Evolutionary conservation across 352 stramenopile species (phyloP).

Genomic region (Phytophthora tentaculata): DNA sequence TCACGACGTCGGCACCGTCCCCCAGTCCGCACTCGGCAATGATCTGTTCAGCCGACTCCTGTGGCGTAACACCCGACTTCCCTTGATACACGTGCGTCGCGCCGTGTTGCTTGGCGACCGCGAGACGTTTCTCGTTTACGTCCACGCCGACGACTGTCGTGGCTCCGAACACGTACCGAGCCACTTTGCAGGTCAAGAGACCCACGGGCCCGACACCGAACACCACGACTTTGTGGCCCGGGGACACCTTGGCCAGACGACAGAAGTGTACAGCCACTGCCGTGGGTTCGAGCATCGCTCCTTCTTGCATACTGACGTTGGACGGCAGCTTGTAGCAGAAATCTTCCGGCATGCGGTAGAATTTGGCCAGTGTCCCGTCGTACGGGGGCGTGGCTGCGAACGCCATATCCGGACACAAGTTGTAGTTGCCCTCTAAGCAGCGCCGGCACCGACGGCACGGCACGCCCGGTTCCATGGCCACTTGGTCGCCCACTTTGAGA

Average conservation of each 20-base stretch:
- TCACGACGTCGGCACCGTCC: slow-evolving; percentile 35
- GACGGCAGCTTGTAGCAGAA: slow-evolving; percentile 38
- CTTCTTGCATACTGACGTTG: slow-evolving; percentile 33
- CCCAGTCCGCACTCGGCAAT: slow-evolving; percentile 24
- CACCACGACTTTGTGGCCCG: slow-evolving; percentile 35
- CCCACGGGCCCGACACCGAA: slow-evolving; percentile 39
- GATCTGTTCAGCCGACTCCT: slow-evolving; percentile 27
- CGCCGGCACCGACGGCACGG: slow-evolving; percentile 31
- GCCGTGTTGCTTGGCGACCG: slow-evolving; percentile 32
- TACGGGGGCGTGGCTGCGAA: slow-evolving; percentile 34
- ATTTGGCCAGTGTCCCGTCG: slow-evolving; percentile 37
- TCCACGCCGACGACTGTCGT: slow-evolving; percentile 34
- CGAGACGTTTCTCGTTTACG: slow-evolving; percentile 30
- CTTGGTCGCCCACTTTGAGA: slow-evolving; percentile 28
- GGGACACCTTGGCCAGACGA: slow-evolving; percentile 32
- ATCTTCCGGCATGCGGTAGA: slow-evolving; percentile 35
- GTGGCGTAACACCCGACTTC: slow-evolving; percentile 10
- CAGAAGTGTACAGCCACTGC: slow-evolving; percentile 41
- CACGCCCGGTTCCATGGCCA: slow-evolving; percentile 36
- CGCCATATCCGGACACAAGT: slow-evolving; percentile 33
- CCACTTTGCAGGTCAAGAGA: slow-evolving; percentile 36
- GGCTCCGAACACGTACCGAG: slow-evolving; percentile 33
- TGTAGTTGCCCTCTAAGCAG: slow-evolving; percentile 33
- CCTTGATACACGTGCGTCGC: slow-evolving; percentile 33
- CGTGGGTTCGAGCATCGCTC: slow-evolving; percentile 33